Evolutionary conservation across 768 basidiomycete genomes (phyloP).

Genomic region (Boletales sp.): DNA sequence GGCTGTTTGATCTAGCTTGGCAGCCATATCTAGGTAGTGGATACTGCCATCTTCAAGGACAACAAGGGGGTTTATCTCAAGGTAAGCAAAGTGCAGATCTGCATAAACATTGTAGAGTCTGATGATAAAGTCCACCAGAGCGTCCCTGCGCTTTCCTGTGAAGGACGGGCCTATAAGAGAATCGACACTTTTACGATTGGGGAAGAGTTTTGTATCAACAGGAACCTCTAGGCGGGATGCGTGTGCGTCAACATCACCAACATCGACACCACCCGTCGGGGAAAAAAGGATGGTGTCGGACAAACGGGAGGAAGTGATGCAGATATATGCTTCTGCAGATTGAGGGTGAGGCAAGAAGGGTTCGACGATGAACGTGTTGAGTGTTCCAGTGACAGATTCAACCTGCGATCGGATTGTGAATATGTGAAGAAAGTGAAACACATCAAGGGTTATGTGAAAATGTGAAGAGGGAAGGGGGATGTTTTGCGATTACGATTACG

Average conservation of each 20-base stretch:
- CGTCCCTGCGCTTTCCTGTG: slow-evolving; percentile 80
- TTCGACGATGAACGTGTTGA: slow-evolving; percentile 97
- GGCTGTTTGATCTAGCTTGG: slow-evolving; percentile 98
- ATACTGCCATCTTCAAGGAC: slow-evolving; percentile 82
- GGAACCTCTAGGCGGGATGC: slow-evolving; percentile 85
- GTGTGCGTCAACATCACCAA: slow-evolving; percentile 98
- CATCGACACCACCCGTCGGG: slow-evolving; percentile 97
- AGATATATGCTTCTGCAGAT: slow-evolving; percentile 96
- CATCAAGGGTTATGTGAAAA: slow-evolving; percentile 27
- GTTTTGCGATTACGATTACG: slow-evolving; percentile 14
- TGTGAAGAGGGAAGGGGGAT: slow-evolving; percentile 6
- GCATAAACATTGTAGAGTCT: slow-evolving; percentile 97
- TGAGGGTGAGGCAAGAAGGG: slow-evolving; percentile 97
- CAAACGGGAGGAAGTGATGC: slow-evolving; percentile 92
- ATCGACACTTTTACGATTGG: slow-evolving; percentile 73
- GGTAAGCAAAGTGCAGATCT: slow-evolving; percentile 98
- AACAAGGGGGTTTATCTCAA: slow-evolving; percentile 98
- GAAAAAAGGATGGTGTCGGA: slow-evolving; percentile 98
- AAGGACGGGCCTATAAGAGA: slow-evolving; percentile 77
- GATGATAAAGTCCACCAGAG: slow-evolving; percentile 91
- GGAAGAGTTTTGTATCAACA: slow-evolving; percentile 66
- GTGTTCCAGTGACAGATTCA: slow-evolving; percentile 88
- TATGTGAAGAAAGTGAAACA: slow-evolving; percentile 11
- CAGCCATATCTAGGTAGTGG: slow-evolving; percentile 98
- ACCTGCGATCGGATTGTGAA: slow-evolving; percentile 48